A percentile compares a stretch with the other conserved stretches of the same genome.
phyloP scores from a whole-genome alignment of 2,329 filamentous ascomycete species.

The Cercospora citrullina region DNA sequence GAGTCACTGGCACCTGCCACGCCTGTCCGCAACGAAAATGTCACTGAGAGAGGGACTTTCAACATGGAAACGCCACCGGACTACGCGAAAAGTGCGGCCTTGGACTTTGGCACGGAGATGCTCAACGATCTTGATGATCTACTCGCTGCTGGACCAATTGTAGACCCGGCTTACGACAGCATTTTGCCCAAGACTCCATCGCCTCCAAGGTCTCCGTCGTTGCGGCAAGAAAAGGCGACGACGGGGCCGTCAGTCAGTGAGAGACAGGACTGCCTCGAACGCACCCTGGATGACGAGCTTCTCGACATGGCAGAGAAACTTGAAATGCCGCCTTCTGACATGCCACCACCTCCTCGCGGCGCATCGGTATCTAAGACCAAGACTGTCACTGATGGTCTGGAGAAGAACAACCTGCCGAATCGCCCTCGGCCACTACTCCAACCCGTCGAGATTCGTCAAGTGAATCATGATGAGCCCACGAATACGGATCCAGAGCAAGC shows the following conservation, averaged over 20 bases:
- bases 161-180: not conserved
- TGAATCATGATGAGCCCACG: not conserved
- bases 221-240: not conserved
- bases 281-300: slow-evolving; percentile 5
- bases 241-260: not conserved
- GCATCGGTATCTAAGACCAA: not conserved
- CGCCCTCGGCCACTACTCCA: not conserved
- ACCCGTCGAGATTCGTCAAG: not conserved
- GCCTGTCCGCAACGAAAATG: not conserved
- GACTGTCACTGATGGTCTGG: not conserved
- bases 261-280: not conserved
- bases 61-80: not conserved
- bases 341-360: not conserved
- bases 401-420: not conserved
- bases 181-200: not conserved
- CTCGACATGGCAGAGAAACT: not conserved
- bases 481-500: not conserved
- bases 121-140: not conserved
- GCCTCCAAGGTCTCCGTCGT: not conserved
- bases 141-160: not conserved
- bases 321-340: not conserved
- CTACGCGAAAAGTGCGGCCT: not conserved
- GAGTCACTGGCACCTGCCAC: slow-evolving; percentile 4
- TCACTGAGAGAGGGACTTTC: not conserved
- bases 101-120: not conserved